Base-by-base conservation (phyloP, 768 basidiomycete species). In the Dioszegia crocea region DNA sequence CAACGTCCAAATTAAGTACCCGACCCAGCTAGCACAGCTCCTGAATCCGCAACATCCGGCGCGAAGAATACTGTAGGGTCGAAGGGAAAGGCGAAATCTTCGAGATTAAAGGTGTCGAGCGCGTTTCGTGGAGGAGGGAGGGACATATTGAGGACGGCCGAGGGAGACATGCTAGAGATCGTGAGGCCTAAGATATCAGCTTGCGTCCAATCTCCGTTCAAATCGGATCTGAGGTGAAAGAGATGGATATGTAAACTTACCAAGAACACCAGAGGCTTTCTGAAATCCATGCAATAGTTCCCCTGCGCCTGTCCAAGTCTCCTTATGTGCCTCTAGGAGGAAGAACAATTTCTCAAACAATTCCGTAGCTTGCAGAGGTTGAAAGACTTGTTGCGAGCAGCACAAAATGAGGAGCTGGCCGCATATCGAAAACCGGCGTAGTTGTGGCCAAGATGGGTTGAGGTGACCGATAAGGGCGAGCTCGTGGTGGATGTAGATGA, bases 401-500 rank as follows among this genome's bases (percentile, higher is more conserved):
- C 43, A 40, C 2, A 54, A 39, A 9, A 60, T 24, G 9, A 59
- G 30, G 8, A 60, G 40, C 12, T 54, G 52, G 29, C 40, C 43
- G 45, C 59, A 60, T 8, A 40, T 27, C 9, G 53, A 29, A 21
- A 60, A 27, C 8, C 41, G 50, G 1, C 46, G 51, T 5, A 55
- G 17, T 38, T 60, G 51, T 4, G 59, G 59, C 59, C 51, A 54
- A 21, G 52, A 53, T 23, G 41, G 40, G 16, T 30, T 19, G 31
- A 47, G 46, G 21, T 43, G 23, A 21, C 44, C 49, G 8, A 44
- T 11, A 4, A 14, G 21, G 10, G 48, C 50, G 17, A 59, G 58
- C 21, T 59, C 49, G 24, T 33, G 16, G 31, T 53, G 48, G 49
- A 45, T 59, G 40, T 59, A 19, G 9, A 59, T 12, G 30, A 52